Base-by-base conservation (phyloP, 208 protist species). In the Leishmania braziliensis region DNA sequence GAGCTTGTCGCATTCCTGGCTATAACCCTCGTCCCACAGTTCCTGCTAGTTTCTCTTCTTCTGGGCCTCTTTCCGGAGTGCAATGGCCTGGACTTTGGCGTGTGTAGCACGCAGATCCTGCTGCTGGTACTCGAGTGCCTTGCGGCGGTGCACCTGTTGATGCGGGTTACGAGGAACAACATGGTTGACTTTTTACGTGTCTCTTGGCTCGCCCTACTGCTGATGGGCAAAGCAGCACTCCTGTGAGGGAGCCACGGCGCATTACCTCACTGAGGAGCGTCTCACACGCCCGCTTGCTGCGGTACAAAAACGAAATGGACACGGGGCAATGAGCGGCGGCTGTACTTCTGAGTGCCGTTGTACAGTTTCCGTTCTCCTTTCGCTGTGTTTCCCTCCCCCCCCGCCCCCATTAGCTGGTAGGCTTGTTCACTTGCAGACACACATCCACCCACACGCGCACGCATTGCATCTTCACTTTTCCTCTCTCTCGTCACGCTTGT, bases 101-200 rank as follows among this genome's bases (percentile, higher is more conserved):
- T 94, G n/a, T 91, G 91, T 73, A 78, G 91, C 29, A 87, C 83
- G 66, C 88, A 96, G 82, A 73, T 95, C 10, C 85, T 95, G 18
- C 63, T 97, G 4, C 75, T 95, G 26, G 56, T 69, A 3, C 26
- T 84, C 10, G 92, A 97, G 83, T 76, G 46, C 6, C 29, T 94
- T 0, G 84, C 84, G 5, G 80, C 86, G 29, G 65, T 84, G 23
- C 69, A 77, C 23, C 58, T 92, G 33, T n/a, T 93, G 26, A 39
- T 70, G 51, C 89, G 85, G 16, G 66, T 96, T 0, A 88, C 88
- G 26, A 75, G 87, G 16, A 88, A 93, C 74, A 95, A 94, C 78
- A 87, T 89, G 33, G 80, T 97, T 73, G 88, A 97, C 79, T 95
- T 91, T 91, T 74, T 96, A 93, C 82, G 87, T 95, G 0, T 80